Conservation (phyloP, 2,329 filamentous ascomycete species). For the Claviceps monticola region DNA sequence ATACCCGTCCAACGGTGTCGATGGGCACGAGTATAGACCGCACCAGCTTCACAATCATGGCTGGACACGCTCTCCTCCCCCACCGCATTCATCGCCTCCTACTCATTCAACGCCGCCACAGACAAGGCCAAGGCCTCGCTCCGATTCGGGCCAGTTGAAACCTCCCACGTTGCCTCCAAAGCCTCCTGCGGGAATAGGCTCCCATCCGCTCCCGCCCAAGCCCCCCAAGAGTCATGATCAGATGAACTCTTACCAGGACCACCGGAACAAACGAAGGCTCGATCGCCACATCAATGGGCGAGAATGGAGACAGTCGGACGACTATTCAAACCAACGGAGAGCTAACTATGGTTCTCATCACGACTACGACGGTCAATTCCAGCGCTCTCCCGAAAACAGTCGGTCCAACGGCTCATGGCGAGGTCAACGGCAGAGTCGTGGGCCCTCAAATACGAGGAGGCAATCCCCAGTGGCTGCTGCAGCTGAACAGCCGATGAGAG, state of each 20-base stretch:
- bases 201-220: constrained; percentile 18
- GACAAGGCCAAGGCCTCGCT: not conserved
- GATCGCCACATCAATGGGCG: constrained; percentile 19
- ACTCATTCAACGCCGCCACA: not conserved
- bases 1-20: not conserved
- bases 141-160: constrained; percentile 1
- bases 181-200: constrained; percentile 5
- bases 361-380: not conserved
- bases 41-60: constrained; percentile 3
- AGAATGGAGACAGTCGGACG: constrained; percentile 10
- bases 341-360: not conserved
- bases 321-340: not conserved
- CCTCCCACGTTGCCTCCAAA: constrained; percentile 5
- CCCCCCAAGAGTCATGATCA: constrained; percentile 17
- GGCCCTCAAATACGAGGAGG: not conserved
- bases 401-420: constrained; percentile 1
- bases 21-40: constrained; percentile 3
- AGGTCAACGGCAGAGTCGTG: constrained; percentile 2
- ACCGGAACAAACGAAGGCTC: constrained; percentile 17
- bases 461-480: not conserved
- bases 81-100: not conserved
- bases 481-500: not conserved
- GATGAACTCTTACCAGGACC: constrained; percentile 15
- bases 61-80: constrained; percentile 4
- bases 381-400: constrained; percentile 1